Percentiles rank a stretch among this genome's conserved stretches.
Conservation (phyloP, 2,329 filamentous ascomycete species). For the Pestalotiopsis sp. region DNA sequence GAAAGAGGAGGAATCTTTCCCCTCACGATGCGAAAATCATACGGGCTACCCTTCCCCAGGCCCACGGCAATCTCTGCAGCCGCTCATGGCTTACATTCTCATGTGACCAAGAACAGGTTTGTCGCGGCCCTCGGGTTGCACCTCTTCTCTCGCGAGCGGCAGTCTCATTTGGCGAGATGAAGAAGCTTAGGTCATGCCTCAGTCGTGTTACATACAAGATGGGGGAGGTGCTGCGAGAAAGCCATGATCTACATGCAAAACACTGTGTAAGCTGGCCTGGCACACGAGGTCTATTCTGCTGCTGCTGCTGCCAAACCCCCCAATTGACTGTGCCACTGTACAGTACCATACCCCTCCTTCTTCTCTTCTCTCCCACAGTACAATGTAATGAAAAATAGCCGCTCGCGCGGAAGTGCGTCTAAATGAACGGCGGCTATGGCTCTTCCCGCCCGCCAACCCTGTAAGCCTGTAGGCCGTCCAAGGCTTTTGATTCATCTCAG, state of each 20-base stretch:
- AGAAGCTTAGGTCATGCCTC: constrained; percentile 7
- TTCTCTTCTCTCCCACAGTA: background rate
- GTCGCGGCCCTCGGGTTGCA: background rate
- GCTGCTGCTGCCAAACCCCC: background rate
- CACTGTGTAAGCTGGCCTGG: background rate
- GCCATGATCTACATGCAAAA: background rate
- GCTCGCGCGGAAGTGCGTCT: constrained; percentile 1
- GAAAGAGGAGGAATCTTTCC: constrained; percentile 17
- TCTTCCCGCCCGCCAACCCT: constrained; percentile 14
- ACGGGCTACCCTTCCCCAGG: constrained; percentile 17
- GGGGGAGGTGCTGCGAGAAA: constrained; percentile 3
- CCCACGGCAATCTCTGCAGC: constrained; percentile 18
- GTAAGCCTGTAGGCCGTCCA: background rate
- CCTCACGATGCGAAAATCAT: constrained; percentile 21
- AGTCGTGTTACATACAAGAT: constrained; percentile 9
- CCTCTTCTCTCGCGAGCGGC: background rate
- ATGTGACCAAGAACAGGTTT: background rate
- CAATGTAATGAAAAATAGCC: background rate
- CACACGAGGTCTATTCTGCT: background rate
- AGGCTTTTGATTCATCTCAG: constrained; percentile 4
- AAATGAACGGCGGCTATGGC: constrained; percentile 10
- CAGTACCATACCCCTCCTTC: background rate
- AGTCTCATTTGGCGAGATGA: constrained; percentile 5
- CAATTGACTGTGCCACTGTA: background rate
- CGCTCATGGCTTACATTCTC: constrained; percentile 15